phyloP scores from a whole-genome alignment of 192 early-diverging fungal species.

The Pilaira anomala region DNA sequence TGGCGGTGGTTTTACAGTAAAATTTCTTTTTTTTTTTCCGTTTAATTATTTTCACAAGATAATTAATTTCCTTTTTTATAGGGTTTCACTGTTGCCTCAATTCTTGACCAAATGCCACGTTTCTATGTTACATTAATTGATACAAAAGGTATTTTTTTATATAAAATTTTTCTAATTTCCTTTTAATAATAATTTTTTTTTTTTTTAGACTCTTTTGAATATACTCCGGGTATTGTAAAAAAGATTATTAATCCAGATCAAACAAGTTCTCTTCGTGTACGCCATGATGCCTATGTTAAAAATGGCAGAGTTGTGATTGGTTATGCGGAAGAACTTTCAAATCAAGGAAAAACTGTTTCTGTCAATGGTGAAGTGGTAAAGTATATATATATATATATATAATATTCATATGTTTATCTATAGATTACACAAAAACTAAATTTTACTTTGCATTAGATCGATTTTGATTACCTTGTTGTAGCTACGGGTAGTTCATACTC shows the following conservation, averaged over 20 bases:
- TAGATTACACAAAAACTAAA: background rate
- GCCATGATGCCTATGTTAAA: slow-evolving; percentile 38
- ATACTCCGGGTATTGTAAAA: slow-evolving; percentile 28
- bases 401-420: too few species aligned
- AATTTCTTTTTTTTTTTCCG: background rate
- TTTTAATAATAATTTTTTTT: background rate
- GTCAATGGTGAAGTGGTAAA: slow-evolving; percentile 29
- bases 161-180: background rate
- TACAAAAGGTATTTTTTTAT: slow-evolving; percentile 28
- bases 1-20: slow-evolving; percentile 42
- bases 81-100: slow-evolving; percentile 39
- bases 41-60: background rate
- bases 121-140: slow-evolving; percentile 39
- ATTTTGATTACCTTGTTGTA: slow-evolving; percentile 37
- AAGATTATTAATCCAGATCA: slow-evolving; percentile 29
- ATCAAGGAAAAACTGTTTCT: slow-evolving; percentile 16
- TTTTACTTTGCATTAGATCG: slow-evolving; percentile 28
- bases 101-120: slow-evolving; percentile 37
- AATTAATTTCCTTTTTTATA: slow-evolving; percentile 8
- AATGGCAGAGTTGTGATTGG: slow-evolving; percentile 36
- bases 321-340: slow-evolving; percentile 20
- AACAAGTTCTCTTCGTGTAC: slow-evolving; percentile 27
- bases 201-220: slow-evolving; percentile 39
- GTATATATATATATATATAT: too few species aligned
- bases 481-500: slow-evolving; percentile 34